phyloP scores from a whole-genome alignment of 1,284 basidiomycete genomes.

The Ceratobasidium sp. region DNA sequence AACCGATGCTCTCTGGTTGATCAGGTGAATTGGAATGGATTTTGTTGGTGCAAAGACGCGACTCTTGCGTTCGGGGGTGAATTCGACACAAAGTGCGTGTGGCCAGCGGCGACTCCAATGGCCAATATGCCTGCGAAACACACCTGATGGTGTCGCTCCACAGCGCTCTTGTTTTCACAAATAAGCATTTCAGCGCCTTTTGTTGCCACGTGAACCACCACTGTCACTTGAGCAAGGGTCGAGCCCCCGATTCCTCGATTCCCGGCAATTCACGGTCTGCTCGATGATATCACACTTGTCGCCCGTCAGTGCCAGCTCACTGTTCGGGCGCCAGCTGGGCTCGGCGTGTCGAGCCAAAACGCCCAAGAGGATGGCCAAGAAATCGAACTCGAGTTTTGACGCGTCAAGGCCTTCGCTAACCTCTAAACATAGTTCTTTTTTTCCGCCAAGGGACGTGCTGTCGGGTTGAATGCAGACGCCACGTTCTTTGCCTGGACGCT shows the following conservation, averaged over 20 bases:
- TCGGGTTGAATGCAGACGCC: slow-evolving; percentile 4
- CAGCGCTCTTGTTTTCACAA: background rate
- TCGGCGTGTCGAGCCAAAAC: slow-evolving; percentile 7
- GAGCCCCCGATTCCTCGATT: slow-evolving; percentile 11
- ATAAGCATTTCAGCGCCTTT: background rate
- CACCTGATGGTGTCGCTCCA: background rate
- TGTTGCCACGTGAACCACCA: slow-evolving; percentile 4
- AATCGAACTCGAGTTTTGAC: slow-evolving; percentile 14
- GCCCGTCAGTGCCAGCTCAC: background rate
- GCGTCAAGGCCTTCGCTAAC: slow-evolving; percentile 4
- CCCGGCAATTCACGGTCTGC: background rate
- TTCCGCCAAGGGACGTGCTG: background rate
- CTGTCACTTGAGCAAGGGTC: background rate
- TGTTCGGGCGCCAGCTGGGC: slow-evolving; percentile 15
- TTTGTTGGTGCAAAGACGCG: background rate
- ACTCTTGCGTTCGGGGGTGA: background rate
- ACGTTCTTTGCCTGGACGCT: slow-evolving; percentile 17
- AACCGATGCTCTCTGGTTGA: too few relatives aligned
- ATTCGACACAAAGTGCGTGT: background rate
- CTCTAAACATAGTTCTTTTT: slow-evolving; percentile 43
- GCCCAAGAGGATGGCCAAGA: slow-evolving; percentile 17
- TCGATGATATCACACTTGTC: slow-evolving; percentile 9
- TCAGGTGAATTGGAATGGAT: background rate
- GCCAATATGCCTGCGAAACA: background rate
- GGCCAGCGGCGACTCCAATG: background rate